Conservation (phyloP, 1,284 basidiomycete genomes). For the Cystobasidium slooffiae region DNA sequence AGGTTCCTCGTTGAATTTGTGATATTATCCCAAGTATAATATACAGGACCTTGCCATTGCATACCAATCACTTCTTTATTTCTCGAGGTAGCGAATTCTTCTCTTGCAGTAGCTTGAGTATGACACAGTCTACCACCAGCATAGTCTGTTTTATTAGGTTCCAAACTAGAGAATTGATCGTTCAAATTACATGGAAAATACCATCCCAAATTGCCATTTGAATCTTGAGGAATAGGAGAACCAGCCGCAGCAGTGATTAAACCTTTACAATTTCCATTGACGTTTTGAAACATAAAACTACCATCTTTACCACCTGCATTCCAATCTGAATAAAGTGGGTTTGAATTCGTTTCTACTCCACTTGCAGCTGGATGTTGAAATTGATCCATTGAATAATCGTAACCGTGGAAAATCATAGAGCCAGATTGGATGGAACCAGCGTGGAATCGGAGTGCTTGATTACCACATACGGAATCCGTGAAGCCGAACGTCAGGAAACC, state of each 20-base stretch:
- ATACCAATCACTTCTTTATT: constrained; percentile 56
- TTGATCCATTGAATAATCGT: constrained; percentile 84
- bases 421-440: constrained; percentile 75
- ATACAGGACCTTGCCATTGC: constrained; percentile 77
- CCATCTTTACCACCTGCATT: constrained; percentile 81
- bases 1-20: constrained; percentile 72
- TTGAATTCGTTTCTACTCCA: constrained; percentile 68
- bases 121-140: constrained; percentile 73
- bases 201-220: constrained; percentile 65
- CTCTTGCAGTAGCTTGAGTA: constrained; percentile 64
- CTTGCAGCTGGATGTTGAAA: constrained; percentile 79
- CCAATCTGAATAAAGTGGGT: constrained; percentile 82
- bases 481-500: constrained; percentile 99
- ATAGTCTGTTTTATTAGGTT: constrained; percentile 72
- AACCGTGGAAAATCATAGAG: constrained; percentile 91
- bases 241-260: constrained; percentile 73
- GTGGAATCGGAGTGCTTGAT: constrained; percentile 76
- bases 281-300: constrained; percentile 91
- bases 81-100: constrained; percentile 58
- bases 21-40: constrained; percentile 89
- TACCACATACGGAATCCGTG: constrained; percentile 89
- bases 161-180: constrained; percentile 70
- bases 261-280: constrained; percentile 77
- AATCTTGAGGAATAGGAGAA: constrained; percentile 69
- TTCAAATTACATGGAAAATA: constrained; percentile 95